Base-by-base conservation (phyloP, 2,329 filamentous ascomycete species). In the Paramyrothecium sp. region DNA sequence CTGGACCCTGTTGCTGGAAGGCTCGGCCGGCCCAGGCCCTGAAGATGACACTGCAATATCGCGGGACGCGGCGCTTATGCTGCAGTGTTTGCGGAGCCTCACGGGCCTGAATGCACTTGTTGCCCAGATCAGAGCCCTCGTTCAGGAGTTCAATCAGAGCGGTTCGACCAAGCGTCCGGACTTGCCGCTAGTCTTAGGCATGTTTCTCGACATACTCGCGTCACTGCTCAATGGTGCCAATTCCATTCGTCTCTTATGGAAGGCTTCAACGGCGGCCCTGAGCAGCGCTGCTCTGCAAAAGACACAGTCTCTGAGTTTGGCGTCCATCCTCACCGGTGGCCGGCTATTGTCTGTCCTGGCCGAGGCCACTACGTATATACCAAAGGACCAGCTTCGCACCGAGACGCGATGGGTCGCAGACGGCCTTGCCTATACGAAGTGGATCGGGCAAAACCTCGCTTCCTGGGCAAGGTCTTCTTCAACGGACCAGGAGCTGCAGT, bases 61-160 rank as follows among this genome's bases (percentile, higher is more conserved):
- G 62, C 65, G 64, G 22, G 81, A 82, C 44, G 63, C 78, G 1
- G 71, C 74, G 46, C 71, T 83, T 2, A 74, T 98, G 17, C 64
- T 90, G 1, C 71, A 74, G 58, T 91, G 87, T 66, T 75, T 99
- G 5, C 81, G 81, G 56, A 97, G 87, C 67, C 78, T 95, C 17
- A 81, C 88, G 2, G 93, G 92, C 0, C 72, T 97, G 33, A 94
- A 92, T 60, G 89, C 90, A n/a, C 69, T 93, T 26, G 71, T 92
- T 11, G 81, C 87, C n/a, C 85, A 89, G 54, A 75, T 96, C 30
- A 86, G 84, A 58, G 78, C 82, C 20, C 75, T 91, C 19, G 80
- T 88, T 8, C 78, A 80, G 51, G 79, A 83, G 60, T 74, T 74
- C 13, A 68, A 74, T 55, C 72, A 71, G 10, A 41, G 26, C 19